Evolutionary conservation across 2,329 filamentous ascomycete genomes (phyloP), one percentile per base, ranked within the genome.

Genomic region (Pezicula neosporulosa): DNA sequence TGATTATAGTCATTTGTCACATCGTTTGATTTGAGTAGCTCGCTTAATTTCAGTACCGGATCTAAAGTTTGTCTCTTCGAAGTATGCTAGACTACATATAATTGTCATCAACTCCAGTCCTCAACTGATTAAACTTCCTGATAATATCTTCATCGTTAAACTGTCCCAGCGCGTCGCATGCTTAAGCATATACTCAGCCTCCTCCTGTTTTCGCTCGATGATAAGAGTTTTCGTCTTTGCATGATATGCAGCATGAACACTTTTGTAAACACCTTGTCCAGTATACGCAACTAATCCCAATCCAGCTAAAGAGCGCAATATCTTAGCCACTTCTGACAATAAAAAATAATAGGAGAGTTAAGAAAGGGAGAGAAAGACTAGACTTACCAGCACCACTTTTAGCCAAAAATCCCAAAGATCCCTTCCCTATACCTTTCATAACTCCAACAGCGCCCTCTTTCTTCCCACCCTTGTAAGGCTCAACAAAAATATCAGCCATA

Each of bases 361-460:
- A n/a, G n/a, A n/a, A n/a, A n/a, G 5, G 21, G 5, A 21, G 5
- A 21, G 5, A 21, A 5, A 3, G 21, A 21, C 5, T 5, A 21
- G 21, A 21, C 21, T 21, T 21, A 56, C 54, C 51, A 38, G 52
- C 43, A 18, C 39, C 45, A 8, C 44, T 44, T 41, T 55, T 52
- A 2, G 50, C 47, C 13, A 54, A 24, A 8, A 57, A 24, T 4
- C 50, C 51, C 18, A 52, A 13, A 6, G 37, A 44, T 8, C 56
- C 56, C 47, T 55, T 57, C 2, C 47, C 53, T 13, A 59, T 19
- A 2, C 55, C 57, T n/a, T 52, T 51, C 6, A 56, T 19, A 27
- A 47, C 42, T n/a, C 55, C 55, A 3, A 50, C 16, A 13, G 49
- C 37, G 1, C 56, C 56, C 10, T 55, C 51, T 16, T 59, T 49